Percentiles rank a stretch among this genome's conserved stretches.
These are phyloP conservation scores for Dimargaris cristalligena DNA, from an alignment of 192 early-diverging fungal species.

Conservation along the genomic window DNA sequence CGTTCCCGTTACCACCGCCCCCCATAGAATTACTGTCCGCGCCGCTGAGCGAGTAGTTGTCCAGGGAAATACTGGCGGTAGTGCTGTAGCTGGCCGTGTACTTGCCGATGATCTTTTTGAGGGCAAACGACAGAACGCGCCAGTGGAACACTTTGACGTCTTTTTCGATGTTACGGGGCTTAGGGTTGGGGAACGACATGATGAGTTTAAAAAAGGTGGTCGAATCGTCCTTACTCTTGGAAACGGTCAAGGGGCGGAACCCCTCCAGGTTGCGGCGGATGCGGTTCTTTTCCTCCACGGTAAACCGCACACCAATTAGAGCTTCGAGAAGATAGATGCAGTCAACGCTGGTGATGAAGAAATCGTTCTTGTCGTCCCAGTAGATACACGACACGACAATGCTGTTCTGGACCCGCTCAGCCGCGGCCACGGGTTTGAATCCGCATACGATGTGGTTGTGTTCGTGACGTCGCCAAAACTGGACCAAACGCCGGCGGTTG, in stretches of 20 bases:
- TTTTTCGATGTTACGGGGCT: conserved; percentile 75
- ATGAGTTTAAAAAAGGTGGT: conserved; percentile 66
- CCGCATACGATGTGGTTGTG: conserved; percentile 42
- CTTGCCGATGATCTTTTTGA: conserved; percentile 66
- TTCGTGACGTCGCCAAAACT: conserved; percentile 57
- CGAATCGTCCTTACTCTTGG: conserved; percentile 58
- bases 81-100: conserved; percentile 19
- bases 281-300: conserved; percentile 71
- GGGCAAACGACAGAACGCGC: conserved; percentile 45
- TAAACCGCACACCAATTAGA: conserved; percentile 55
- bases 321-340: conserved; percentile 60
- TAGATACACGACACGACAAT: conserved; percentile 68
- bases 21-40: not conserved
- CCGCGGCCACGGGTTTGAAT: conserved; percentile 40
- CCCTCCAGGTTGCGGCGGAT: conserved; percentile 73
- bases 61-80: conserved; percentile 6
- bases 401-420: conserved; percentile 38
- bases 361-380: conserved; percentile 55
- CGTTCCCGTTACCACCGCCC: not conserved
- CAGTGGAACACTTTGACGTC: conserved; percentile 78
- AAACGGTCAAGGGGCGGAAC: conserved; percentile 58
- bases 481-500: conserved; percentile 44
- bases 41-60: not conserved
- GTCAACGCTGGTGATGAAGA: conserved; percentile 64
- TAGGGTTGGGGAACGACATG: conserved; percentile 68